These are phyloP conservation scores for Paramecium caudatum DNA, from an alignment of 73 alveolate species.

Conservation along the genomic window DNA sequence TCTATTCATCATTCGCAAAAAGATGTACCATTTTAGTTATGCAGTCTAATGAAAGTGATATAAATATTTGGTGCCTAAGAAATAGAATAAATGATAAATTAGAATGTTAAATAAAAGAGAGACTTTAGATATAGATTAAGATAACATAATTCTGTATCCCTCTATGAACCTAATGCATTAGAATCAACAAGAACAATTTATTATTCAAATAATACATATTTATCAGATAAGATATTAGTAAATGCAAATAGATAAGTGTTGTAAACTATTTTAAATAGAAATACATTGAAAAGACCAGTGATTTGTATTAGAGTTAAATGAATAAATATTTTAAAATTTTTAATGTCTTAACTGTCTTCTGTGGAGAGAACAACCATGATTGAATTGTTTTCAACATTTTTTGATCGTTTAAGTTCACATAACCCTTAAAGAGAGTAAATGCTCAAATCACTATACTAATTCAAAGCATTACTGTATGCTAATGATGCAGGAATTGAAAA, in stretches of 20 bases:
- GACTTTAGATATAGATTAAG: background rate
- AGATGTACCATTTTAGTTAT: conserved; percentile 6
- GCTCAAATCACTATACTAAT: conserved; percentile 62
- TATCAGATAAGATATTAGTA: background rate
- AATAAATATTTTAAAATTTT: conserved; percentile 25
- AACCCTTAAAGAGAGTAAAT: conserved; percentile 55
- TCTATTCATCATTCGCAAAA: background rate
- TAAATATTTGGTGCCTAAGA: background rate
- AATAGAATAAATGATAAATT: background rate
- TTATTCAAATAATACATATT: conserved; percentile 7
- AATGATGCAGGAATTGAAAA: conserved; percentile 47
- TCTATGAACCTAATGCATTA: conserved; percentile 5
- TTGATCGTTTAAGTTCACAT: conserved; percentile 66
- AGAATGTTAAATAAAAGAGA: background rate
- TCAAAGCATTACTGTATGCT: conserved; percentile 62
- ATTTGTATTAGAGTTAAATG: background rate
- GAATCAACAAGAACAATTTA: conserved; percentile 27
- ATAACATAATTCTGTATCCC: background rate
- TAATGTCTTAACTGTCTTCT: conserved; percentile 71
- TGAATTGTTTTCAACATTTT: conserved; percentile 59
- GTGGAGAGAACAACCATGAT: conserved; percentile 72
- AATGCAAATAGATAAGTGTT: conserved; percentile 14
- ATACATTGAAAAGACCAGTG: conserved; percentile 6
- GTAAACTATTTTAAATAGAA: background rate
- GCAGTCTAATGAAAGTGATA: conserved; percentile 23